Base-by-base conservation (phyloP, 495 filamentous ascomycete species). In the Podospora australis region DNA sequence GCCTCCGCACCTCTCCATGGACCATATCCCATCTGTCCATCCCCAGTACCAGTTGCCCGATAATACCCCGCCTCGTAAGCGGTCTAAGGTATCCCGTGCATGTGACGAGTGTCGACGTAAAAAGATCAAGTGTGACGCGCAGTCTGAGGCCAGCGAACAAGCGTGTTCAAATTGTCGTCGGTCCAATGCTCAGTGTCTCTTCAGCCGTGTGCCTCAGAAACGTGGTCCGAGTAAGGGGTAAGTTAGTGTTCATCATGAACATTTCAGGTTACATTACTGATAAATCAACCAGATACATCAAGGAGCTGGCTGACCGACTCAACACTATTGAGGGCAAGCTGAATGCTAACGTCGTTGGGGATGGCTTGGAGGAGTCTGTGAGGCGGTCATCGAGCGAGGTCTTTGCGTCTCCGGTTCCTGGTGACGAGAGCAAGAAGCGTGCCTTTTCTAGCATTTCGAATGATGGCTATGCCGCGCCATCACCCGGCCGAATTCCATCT, bases 91-190 rank as follows among this genome's bases (percentile, higher is more conserved):
- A 0, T 96, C 91, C 2, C 75, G 90, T 21, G 91, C 91, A 1
- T 97, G 91, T 54, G 91, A 97, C 66, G 91, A 97, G 59, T 97
- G 91, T 60, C 79, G 91, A 41, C 78, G 91, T 43, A 97, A 96
- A 65, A 97, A 97, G 83, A 90, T 96, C 53, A 87, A 90, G 58
- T 97, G 91, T 56, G 90, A 96, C 72, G 87, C 89, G 4, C 82
- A 80, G 48, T 83, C 83, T 9, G 90, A 95, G 59, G 78, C 78
- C 9, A 82, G 82, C 17, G 82, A 86, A 10, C 81, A 86, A 55
- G 83, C 84, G 11, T 97, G 91, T 58, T 85, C 87, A 2, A 92
- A 87, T 58, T 97, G 91, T 64, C 82, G 82, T 43, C 79, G 91
- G 30, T 82, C 89, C 5, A 77, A 79, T 3, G 80, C 82, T 9